Evolutionary conservation across 1,284 basidiomycete genomes (phyloP).

Genomic region (Ceratobasidium sp.): DNA sequence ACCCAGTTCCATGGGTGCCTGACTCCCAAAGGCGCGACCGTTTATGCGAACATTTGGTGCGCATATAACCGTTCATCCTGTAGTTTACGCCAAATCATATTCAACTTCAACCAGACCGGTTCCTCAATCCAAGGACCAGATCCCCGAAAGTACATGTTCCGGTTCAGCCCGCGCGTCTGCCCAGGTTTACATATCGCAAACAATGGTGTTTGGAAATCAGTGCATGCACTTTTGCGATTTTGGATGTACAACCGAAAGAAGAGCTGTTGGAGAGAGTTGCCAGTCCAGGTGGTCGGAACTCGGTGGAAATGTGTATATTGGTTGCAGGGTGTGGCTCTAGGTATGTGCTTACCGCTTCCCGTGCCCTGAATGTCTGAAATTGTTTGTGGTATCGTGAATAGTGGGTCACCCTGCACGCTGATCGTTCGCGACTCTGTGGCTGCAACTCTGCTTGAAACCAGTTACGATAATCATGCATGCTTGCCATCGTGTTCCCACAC

Average conservation of each 20-base stretch:
- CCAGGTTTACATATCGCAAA: constrained; percentile 48
- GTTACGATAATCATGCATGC: not conserved
- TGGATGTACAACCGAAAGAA: not conserved
- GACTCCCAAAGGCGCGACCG: constrained; percentile 19
- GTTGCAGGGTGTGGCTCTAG: not conserved
- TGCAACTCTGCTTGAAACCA: not conserved
- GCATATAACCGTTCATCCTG: not conserved
- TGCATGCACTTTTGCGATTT: not conserved
- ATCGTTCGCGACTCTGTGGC: not conserved
- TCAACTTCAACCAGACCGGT: constrained; percentile 46
- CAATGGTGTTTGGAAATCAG: constrained; percentile 22
- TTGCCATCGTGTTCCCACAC: no score
- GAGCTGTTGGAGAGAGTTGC: constrained; percentile 1
- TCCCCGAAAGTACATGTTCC: constrained; percentile 22
- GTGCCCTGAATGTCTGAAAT: not conserved
- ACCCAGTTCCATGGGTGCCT: constrained; percentile 18
- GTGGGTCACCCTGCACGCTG: not conserved
- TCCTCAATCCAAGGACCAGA: constrained; percentile 39
- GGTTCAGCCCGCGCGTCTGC: constrained; percentile 43
- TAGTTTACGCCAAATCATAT: not conserved
- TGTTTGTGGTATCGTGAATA: not conserved
- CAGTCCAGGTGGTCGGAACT: not conserved
- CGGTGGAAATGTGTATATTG: not conserved
- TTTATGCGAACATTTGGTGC: constrained; percentile 27
- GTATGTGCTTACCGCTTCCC: not conserved